These are phyloP conservation scores for Przewalskia tangutica DNA, from an alignment of 257 asterid genomes.

Conservation along the genomic window DNA sequence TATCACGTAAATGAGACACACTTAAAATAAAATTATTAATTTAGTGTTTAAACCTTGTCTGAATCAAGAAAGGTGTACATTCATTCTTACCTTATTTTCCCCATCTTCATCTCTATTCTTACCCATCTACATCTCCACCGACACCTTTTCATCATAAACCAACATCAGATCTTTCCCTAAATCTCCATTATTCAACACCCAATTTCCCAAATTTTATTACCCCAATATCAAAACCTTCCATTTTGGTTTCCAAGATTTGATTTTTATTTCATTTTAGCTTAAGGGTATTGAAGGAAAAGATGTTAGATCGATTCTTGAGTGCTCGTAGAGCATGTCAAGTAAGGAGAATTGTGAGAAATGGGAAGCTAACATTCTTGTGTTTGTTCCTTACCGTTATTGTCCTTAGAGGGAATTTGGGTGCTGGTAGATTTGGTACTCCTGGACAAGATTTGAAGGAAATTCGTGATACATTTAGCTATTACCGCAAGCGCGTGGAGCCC, in stretches of 20 bases:
- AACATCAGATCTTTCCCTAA: not conserved
- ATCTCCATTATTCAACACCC: not conserved
- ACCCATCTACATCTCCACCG: constrained; percentile 16
- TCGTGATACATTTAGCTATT: constrained; percentile 65
- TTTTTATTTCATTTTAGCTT: not conserved
- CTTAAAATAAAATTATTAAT: not conserved
- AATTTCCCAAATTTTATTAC: not conserved
- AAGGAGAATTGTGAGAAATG: constrained; percentile 45
- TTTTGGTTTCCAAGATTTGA: not conserved
- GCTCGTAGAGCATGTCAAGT: constrained; percentile 51
- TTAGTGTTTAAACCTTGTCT: not conserved
- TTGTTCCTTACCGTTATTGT: constrained; percentile 63
- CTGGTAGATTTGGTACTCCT: constrained; percentile 86
- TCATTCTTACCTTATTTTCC: not conserved
- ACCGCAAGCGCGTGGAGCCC: constrained; percentile 58
- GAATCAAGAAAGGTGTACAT: not conserved
- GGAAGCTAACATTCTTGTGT: constrained; percentile 66
- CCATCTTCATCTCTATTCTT: not conserved
- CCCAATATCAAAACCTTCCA: not conserved
- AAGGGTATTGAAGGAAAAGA: constrained; percentile 9
- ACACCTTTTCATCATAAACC: constrained; percentile 7
- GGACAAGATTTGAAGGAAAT: constrained; percentile 74
- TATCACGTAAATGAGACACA: too few relatives aligned
- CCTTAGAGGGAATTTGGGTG: constrained; percentile 64
- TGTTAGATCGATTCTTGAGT: constrained; percentile 56